Base-by-base conservation (phyloP, 768 basidiomycete genomes). In the Pleurotus giganteus region DNA sequence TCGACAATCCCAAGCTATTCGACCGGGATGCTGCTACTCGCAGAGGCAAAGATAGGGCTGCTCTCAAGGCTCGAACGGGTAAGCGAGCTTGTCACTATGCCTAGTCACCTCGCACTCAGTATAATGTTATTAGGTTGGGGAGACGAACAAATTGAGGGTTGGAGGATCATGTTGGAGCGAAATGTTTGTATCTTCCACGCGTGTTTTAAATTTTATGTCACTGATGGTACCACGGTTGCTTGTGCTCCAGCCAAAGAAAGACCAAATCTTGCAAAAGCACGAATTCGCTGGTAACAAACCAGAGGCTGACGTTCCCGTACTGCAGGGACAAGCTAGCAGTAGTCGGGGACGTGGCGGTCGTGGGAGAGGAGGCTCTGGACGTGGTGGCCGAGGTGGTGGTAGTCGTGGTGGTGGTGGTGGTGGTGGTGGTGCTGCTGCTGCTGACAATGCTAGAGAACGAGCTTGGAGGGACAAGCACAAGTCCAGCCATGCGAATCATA, bases 131-230 rank as follows among this genome's bases (percentile, higher is more conserved):
- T 52, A 87, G 88, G 88, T 9, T 89, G 87, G 85, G 73, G 66
- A 8, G 85, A 97, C 63, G 88, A 88, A 60, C 94, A 96, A 64
- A 85, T 97, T 24, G 94, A 97, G 68, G 94, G 94, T 0, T 97
- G 94, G 94, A 81, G 71, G 54, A 85, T 90, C 53, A 92, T 96
- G 88, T 68, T 97, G 55, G 95, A 98, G 55, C 74, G 88, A 60
- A 87, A 95, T 63, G 94, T 96, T 63, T 57, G 89, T 75, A 1
- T 29, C 5, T 57, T 15, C 53, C 15, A 12, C 27, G 5, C n/a
- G 7, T 42, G 6, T 15, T 44, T 12, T 28, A n/a, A 23, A n/a
- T n/a, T n/a, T n/a, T n/a, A n/a, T 32, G 28, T 28, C 19, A 9
- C 51, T 9, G 44, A 39, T 52, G n/a, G n/a, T n/a, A 17, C n/a